phyloP scores from a whole-genome alignment of 306 rosid species.

The Ammopiptanthus mongolicus region DNA sequence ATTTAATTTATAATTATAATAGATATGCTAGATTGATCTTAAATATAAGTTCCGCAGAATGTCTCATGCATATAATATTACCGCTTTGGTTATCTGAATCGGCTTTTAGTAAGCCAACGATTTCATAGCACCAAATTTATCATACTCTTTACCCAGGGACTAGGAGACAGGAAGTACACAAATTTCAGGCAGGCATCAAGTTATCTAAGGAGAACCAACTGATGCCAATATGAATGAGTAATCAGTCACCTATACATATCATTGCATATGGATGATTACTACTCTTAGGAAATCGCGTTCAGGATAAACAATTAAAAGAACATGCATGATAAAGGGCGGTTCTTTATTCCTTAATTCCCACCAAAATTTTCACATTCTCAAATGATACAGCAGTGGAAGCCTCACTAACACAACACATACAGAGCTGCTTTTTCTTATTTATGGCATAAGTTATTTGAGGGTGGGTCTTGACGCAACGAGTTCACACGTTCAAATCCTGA shows the following conservation, averaged over 20 bases:
- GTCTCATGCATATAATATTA: background rate
- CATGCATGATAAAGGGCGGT: background rate
- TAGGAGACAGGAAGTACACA: background rate
- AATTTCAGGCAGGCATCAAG: background rate
- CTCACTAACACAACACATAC: background rate
- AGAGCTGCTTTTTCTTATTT: constrained; percentile 8
- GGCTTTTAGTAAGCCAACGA: background rate
- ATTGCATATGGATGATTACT: background rate
- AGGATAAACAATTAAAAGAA: background rate
- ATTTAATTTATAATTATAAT: too few species aligned
- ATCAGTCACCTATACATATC: background rate
- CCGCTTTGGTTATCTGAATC: background rate
- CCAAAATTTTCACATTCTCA: constrained; percentile 29
- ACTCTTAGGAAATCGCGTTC: background rate
- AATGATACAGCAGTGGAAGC: constrained; percentile 8
- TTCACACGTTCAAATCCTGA: too few species aligned
- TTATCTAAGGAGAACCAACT: background rate
- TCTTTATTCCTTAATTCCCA: background rate
- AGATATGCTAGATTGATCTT: too few species aligned
- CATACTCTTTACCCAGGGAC: background rate
- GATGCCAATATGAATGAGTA: background rate
- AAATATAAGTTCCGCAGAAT: too few species aligned
- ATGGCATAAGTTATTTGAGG: constrained; percentile 3
- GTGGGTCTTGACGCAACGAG: too few species aligned
- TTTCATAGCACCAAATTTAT: background rate